Conservation (phyloP, 2,329 filamentous ascomycete genomes). For the Pyricularia grisea region DNA sequence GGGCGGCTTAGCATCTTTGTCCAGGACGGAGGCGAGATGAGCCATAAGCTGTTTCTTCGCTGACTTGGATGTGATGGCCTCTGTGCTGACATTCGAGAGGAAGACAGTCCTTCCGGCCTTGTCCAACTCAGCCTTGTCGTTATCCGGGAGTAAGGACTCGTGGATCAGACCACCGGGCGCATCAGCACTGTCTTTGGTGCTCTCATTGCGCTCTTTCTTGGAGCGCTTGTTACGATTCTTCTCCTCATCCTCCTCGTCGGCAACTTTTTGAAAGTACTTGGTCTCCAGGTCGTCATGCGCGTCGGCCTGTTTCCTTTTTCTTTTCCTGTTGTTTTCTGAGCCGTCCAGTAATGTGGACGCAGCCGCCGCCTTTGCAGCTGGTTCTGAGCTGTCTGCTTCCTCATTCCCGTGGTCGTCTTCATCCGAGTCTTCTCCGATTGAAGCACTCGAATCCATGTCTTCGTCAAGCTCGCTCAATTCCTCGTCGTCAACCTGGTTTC, state of each 20-base stretch:
- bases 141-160: slow-evolving; percentile 44
- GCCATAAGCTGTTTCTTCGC: slow-evolving; percentile 68
- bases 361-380: background rate
- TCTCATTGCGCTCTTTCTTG: slow-evolving; percentile 18
- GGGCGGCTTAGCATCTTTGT: slow-evolving; percentile 36
- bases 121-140: slow-evolving; percentile 57
- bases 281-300: slow-evolving; percentile 62
- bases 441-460: slow-evolving; percentile 22
- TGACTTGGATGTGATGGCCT: slow-evolving; percentile 73
- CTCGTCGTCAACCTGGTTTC: slow-evolving; percentile 19
- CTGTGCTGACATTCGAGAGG: slow-evolving; percentile 78
- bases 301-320: slow-evolving; percentile 50
- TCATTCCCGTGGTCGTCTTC: slow-evolving; percentile 23
- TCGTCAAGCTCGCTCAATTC: slow-evolving; percentile 14
- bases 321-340: slow-evolving; percentile 45
- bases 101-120: slow-evolving; percentile 89
- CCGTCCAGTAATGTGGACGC: slow-evolving; percentile 24
- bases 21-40: slow-evolving; percentile 70
- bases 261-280: slow-evolving; percentile 59
- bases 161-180: slow-evolving; percentile 36
- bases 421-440: slow-evolving; percentile 15
- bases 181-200: slow-evolving; percentile 18
- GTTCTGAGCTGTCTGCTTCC: background rate
- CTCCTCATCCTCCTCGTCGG: slow-evolving; percentile 44
- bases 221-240: slow-evolving; percentile 17